Evolutionary conservation across 768 basidiomycete species (phyloP).

Genomic region (Amanita rubescens): DNA sequence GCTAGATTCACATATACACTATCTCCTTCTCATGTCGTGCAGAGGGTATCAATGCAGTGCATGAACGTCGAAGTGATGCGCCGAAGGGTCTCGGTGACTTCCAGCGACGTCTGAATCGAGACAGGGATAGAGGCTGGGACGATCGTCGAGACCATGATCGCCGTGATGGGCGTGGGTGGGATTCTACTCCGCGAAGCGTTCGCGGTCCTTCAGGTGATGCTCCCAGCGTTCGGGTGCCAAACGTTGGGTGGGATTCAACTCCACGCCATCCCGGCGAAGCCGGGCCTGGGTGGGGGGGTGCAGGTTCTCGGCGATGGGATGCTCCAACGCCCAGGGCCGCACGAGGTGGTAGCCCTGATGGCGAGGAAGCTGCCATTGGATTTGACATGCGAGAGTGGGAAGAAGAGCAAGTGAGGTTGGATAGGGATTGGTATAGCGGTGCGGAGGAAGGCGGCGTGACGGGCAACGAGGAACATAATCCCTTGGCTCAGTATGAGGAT

Average conservation of each 20-base stretch:
- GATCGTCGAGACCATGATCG: slow-evolving; percentile 32
- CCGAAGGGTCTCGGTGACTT: slow-evolving; percentile 88
- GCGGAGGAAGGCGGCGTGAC: slow-evolving; percentile 83
- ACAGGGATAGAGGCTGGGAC: slow-evolving; percentile 44
- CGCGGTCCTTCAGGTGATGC: slow-evolving; percentile 46
- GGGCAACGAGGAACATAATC: slow-evolving; percentile 89
- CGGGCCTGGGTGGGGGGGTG: slow-evolving; percentile 55
- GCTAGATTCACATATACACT: not conserved
- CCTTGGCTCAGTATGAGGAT: slow-evolving; percentile 90
- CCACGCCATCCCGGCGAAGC: slow-evolving; percentile 57
- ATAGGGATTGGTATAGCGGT: slow-evolving; percentile 94
- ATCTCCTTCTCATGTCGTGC: slow-evolving; percentile 5
- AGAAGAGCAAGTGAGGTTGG: slow-evolving; percentile 87
- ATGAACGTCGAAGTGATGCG: slow-evolving; percentile 47
- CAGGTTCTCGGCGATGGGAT: slow-evolving; percentile 62
- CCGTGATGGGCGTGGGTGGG: slow-evolving; percentile 37
- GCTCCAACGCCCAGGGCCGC: slow-evolving; percentile 72
- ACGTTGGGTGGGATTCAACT: slow-evolving; percentile 92
- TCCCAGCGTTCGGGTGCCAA: slow-evolving; percentile 84
- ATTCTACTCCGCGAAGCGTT: slow-evolving; percentile 56
- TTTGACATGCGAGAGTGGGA: slow-evolving; percentile 91
- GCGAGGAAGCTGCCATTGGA: slow-evolving; percentile 51
- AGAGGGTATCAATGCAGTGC: slow-evolving; percentile 69
- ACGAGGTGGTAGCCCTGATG: slow-evolving; percentile 64
- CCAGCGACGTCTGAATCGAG: slow-evolving; percentile 83